Conservation (phyloP, 345 rosid genomes). For the Euphorbia tirucalli region DNA sequence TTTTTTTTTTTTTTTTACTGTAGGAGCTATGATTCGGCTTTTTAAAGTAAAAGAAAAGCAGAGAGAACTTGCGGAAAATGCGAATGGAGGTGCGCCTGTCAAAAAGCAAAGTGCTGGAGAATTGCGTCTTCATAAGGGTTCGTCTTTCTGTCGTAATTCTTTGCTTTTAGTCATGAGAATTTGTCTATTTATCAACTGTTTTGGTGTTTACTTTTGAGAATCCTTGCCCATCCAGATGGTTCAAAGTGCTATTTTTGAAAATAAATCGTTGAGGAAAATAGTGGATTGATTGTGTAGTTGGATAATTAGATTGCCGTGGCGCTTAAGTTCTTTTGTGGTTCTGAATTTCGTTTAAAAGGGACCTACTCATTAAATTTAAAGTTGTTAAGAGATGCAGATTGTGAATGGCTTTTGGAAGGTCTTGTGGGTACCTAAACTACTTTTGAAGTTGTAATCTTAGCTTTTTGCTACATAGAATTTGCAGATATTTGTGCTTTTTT, state of each 20-base stretch:
- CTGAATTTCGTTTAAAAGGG: not conserved
- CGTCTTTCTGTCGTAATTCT: not conserved
- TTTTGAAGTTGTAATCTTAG: no score
- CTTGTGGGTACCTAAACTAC: not conserved
- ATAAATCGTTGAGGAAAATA: not conserved
- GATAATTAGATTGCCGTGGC: not conserved
- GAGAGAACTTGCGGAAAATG: constrained; percentile 33
- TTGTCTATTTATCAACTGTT: not conserved
- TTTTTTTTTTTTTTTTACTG: not conserved
- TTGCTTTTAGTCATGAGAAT: not conserved
- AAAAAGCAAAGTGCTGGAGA: constrained; percentile 38
- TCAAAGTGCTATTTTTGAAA: not conserved
- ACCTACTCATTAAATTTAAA: not conserved
- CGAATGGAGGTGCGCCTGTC: constrained; percentile 28
- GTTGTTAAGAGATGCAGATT: not conserved
- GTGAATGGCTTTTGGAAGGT: not conserved
- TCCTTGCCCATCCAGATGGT: not conserved
- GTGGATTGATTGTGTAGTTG: not conserved
- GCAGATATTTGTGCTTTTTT: not conserved
- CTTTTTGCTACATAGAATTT: no score
- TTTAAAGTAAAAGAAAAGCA: constrained; percentile 39
- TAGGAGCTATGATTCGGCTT: constrained; percentile 33
- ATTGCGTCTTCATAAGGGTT: constrained; percentile 37
- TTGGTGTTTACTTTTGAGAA: not conserved
- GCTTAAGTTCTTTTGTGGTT: not conserved